Evolutionary conservation across 2,329 filamentous ascomycete genomes (phyloP).

Genomic region (Microdochium paspali): DNA sequence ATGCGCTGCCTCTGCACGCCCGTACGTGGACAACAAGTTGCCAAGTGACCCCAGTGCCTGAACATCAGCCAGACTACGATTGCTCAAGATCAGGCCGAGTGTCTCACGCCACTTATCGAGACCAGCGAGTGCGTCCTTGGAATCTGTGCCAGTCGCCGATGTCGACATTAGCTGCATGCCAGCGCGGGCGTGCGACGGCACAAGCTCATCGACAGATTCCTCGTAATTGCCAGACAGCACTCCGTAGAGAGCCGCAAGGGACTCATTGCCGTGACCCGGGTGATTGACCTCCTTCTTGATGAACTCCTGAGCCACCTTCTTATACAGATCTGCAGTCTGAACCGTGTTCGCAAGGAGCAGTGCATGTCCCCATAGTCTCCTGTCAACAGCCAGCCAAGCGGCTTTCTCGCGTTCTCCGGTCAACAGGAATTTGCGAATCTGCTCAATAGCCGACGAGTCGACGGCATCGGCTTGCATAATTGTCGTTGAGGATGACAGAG

Average conservation of each 20-base stretch:
- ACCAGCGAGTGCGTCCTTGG: conserved; percentile 70
- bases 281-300: conserved; percentile 90
- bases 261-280: conserved; percentile 69
- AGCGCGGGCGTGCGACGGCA: conserved; percentile 83
- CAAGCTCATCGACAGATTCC: conserved; percentile 91
- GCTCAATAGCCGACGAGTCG: conserved; percentile 60
- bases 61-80: conserved; percentile 72
- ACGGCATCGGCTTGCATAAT: conserved; percentile 52
- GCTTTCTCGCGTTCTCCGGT: conserved; percentile 82
- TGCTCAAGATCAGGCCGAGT: conserved; percentile 74
- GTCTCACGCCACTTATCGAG: conserved; percentile 94
- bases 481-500: conserved; percentile 22
- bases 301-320: conserved; percentile 90
- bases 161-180: conserved; percentile 86
- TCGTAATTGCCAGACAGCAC: conserved; percentile 90
- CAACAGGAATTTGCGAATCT: conserved; percentile 64
- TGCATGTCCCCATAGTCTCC: conserved; percentile 91
- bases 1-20: conserved; percentile 82
- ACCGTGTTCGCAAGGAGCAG: conserved; percentile 76
- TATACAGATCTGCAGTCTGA: conserved; percentile 70
- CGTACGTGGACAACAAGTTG: conserved; percentile 74
- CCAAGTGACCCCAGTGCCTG: conserved; percentile 73
- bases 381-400: conserved; percentile 88
- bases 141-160: conserved; percentile 47
- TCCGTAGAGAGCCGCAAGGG: conserved; percentile 84